Conservation (phyloP, 257 asterid genomes). For the Nicotiana obtusifolia region DNA sequence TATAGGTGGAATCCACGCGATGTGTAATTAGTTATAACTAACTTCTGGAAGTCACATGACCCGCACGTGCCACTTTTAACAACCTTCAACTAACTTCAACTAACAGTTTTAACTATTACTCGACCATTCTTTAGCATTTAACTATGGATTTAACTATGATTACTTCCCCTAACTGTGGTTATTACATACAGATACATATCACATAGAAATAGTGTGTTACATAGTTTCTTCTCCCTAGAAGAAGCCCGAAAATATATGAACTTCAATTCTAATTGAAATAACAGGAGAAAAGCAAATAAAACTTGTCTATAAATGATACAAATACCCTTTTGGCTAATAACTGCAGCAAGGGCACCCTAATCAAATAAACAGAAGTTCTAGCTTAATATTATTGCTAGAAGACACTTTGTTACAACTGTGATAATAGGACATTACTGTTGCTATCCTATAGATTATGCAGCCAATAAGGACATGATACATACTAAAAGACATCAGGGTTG, state of each 20-base stretch:
- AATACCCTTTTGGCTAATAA: background rate
- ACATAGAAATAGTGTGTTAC: too few relatives aligned
- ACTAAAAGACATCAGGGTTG: constrained; percentile 78
- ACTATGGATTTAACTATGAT: too few relatives aligned
- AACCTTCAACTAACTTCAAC: too few relatives aligned
- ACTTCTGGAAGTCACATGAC: too few relatives aligned
- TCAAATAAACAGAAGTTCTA: background rate
- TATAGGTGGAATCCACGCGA: too few relatives aligned
- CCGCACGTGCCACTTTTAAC: too few relatives aligned
- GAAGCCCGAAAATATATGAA: background rate
- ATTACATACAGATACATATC: too few relatives aligned
- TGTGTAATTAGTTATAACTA: too few relatives aligned
- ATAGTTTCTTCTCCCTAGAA: background rate
- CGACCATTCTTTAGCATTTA: too few relatives aligned
- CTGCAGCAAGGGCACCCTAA: background rate
- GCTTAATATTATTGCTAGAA: background rate
- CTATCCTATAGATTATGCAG: background rate
- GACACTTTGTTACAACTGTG: background rate
- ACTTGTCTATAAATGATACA: background rate
- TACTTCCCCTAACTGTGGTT: too few relatives aligned
- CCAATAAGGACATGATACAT: background rate
- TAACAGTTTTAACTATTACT: too few relatives aligned
- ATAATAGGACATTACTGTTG: background rate
- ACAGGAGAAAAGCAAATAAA: background rate
- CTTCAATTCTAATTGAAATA: background rate